Evolutionary conservation across 495 filamentous ascomycete species (phyloP).

Genomic region (Tuber magnatum): DNA sequence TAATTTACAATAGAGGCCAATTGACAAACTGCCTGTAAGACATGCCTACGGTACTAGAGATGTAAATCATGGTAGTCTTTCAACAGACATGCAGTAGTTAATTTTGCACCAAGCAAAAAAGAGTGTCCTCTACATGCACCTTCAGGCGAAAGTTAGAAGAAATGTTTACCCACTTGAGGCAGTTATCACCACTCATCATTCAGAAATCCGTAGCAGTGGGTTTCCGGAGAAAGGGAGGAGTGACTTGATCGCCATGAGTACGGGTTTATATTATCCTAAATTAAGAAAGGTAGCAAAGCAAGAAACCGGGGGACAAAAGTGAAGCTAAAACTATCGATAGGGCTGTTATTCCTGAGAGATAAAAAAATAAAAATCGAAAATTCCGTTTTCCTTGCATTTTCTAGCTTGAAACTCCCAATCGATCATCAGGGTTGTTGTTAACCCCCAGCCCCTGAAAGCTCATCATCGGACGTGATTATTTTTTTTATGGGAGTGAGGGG

Average conservation of each 20-base stretch:
- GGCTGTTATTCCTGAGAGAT: too few species aligned
- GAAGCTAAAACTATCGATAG: too few species aligned
- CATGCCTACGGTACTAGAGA: neutral
- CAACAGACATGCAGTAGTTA: neutral
- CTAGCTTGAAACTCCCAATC: too few species aligned
- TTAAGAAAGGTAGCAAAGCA: neutral
- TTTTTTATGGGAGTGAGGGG: too few species aligned
- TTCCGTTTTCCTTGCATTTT: too few species aligned
- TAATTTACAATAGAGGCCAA: neutral
- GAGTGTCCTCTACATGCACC: neutral
- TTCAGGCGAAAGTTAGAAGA: neutral
- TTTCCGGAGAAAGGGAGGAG: neutral
- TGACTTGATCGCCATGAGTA: neutral
- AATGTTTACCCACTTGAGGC: too few species aligned
- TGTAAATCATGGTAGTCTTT: neutral
- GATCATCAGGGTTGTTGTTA: too few species aligned
- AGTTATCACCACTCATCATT: neutral
- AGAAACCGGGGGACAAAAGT: too few species aligned
- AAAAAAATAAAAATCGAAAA: too few species aligned
- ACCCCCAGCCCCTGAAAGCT: too few species aligned
- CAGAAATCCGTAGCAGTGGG: neutral
- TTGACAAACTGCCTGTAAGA: neutral
- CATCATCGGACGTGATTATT: too few species aligned
- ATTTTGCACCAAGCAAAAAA: neutral
- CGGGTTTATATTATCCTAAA: neutral